Conservation (phyloP, 768 basidiomycete species). For the Boletus subcaerulescens region DNA sequence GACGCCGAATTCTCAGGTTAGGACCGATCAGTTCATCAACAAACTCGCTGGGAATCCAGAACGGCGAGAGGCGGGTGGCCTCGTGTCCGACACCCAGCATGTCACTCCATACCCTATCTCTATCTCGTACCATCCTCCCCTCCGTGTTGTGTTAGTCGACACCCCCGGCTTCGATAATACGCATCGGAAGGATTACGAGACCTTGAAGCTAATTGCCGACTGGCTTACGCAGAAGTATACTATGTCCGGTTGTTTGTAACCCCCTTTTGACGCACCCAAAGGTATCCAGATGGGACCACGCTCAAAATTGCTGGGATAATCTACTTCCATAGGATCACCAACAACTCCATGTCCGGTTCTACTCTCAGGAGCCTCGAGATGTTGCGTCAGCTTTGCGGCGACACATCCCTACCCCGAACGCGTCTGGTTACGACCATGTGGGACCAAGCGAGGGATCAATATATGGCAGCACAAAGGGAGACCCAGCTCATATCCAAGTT, state of each 20-base stretch:
- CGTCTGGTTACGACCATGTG: conserved; percentile 40
- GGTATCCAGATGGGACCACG: conserved; percentile 1
- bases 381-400: conserved; percentile 37
- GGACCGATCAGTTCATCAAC: conserved; percentile 12
- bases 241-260: neutral
- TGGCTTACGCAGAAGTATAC: conserved; percentile 19
- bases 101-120: conserved; percentile 5
- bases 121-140: neutral
- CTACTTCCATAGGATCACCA: conserved; percentile 35
- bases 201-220: conserved; percentile 8
- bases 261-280: neutral
- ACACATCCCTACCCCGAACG: conserved; percentile 26
- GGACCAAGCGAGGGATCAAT: conserved; percentile 22
- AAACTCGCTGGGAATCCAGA: neutral
- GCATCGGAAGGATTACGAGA: conserved; percentile 9
- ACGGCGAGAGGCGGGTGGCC: neutral
- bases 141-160: conserved; percentile 17
- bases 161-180: conserved; percentile 24
- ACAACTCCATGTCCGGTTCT: conserved; percentile 34
- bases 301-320: conserved; percentile 30
- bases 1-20: neutral
- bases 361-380: conserved; percentile 30
- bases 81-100: conserved; percentile 12
- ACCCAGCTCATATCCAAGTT: conserved; percentile 25
- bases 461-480: conserved; percentile 13